Conservation (phyloP, 768 basidiomycete species). For the Suillus occidentalis region DNA sequence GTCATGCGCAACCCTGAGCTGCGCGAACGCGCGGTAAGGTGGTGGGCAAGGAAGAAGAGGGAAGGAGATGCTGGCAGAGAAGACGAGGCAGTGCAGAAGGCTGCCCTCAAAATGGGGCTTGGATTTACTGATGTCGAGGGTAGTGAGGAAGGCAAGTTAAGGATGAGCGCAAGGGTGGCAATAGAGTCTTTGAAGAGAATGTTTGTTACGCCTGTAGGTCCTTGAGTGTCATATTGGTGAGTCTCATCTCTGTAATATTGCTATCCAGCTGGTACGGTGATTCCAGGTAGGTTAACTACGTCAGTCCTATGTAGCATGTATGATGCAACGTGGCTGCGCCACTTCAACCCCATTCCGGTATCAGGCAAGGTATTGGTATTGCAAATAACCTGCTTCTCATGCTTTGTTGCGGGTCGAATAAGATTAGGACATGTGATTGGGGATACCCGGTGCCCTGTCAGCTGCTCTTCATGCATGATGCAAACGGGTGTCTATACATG, state of each 20-base stretch:
- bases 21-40: conserved; percentile 45
- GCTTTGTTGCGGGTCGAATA: background rate
- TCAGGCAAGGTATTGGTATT: background rate
- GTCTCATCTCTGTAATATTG: background rate
- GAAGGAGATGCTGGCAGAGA: conserved; percentile 51
- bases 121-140: conserved; percentile 29
- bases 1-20: conserved; percentile 53
- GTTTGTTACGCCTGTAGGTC: conserved; percentile 12
- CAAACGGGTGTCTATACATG: background rate
- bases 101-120: conserved; percentile 48
- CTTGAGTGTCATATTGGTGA: background rate
- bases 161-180: conserved; percentile 25
- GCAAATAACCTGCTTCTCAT: background rate
- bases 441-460: background rate
- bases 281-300: background rate
- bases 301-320: background rate
- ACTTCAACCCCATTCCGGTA: background rate
- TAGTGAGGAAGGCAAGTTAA: conserved; percentile 24
- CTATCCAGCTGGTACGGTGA: background rate
- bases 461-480: background rate
- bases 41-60: conserved; percentile 57
- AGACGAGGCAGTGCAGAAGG: conserved; percentile 44
- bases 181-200: conserved; percentile 27
- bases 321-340: background rate
- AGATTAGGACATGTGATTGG: background rate